Conservation (phyloP, 148 eudicot genomes). For the Heliamphora exappendiculata region DNA sequence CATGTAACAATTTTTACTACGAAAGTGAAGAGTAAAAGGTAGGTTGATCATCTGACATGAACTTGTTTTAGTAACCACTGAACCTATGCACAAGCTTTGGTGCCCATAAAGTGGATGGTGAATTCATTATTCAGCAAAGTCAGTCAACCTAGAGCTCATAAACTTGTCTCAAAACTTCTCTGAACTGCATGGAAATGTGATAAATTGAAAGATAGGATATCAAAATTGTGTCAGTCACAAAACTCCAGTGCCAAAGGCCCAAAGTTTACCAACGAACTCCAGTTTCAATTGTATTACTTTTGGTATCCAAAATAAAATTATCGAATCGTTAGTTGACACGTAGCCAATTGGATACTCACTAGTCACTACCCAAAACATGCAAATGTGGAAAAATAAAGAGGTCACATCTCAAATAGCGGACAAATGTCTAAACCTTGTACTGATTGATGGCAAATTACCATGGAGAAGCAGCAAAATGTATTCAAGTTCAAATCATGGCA, state of each 20-base stretch:
- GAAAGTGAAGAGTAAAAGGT: background rate
- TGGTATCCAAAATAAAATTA: too few relatives aligned
- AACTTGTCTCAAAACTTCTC: background rate
- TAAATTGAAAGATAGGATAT: background rate
- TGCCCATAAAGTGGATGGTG: background rate
- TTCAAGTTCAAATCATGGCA: too few relatives aligned
- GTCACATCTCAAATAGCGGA: too few relatives aligned
- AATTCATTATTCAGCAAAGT: background rate
- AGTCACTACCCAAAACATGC: too few relatives aligned
- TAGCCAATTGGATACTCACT: too few relatives aligned
- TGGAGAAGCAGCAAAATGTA: too few relatives aligned
- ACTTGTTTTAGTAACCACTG: background rate
- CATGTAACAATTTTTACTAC: background rate
- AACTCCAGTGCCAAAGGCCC: background rate
- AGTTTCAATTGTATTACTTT: background rate
- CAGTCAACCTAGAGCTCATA: constrained; percentile 8
- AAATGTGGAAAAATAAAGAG: too few relatives aligned
- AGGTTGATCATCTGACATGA: background rate
- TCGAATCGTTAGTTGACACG: too few relatives aligned
- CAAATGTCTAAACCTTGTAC: too few relatives aligned
- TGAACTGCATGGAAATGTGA: background rate
- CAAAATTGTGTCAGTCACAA: background rate
- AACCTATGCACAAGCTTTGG: background rate
- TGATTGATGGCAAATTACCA: too few relatives aligned
- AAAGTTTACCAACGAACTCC: background rate